Evolutionary conservation across 495 filamentous ascomycete species (phyloP), one percentile per base, ranked within the genome.

Genomic region (Neurospora tetrasperma): DNA sequence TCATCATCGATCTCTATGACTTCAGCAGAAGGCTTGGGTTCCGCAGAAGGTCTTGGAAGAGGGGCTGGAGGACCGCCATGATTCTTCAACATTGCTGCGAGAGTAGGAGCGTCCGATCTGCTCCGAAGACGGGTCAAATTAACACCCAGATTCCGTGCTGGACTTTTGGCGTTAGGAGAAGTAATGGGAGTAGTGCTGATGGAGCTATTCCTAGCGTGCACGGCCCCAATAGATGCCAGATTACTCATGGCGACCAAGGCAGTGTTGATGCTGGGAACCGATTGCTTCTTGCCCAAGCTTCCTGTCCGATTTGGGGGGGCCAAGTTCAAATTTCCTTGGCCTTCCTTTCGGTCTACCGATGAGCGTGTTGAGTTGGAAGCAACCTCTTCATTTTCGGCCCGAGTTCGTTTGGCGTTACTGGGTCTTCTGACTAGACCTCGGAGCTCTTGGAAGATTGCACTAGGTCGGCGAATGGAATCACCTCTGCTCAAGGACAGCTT

Each of bases 201-300:
- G 8, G 90, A 89, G 41, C 87, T 84, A 74, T 86, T 88, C 35
- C 88, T 83, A 42, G 82, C 80, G 72, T 88, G 86, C 23, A 81
- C 80, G 2, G 82, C 86, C 16, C 89, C 91, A 72, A 93, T 86
- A 23, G 89, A 86, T 12, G 89, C 88, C 40, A 89, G 85, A 71
- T 85, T 86, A 38, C 84, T 86, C 80, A 92, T 89, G 18, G 88
- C 88, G 27, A 90, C 82, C 18, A 93, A 78, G 12, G 90, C 88
- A 5, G 88, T 90, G 75, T 89, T 91, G 74, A 92, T 80, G 77
- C 83, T 89, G 8, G 91, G 88, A 4, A 90, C 86, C 42, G 84
- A 85, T 27, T 83, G 83, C 73, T 88, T 88, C 69, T 85, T 88
- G 12, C 84, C 84, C 80, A 90, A 85, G 76, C 89, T 91, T 14